Evolutionary conservation across 2,329 filamentous ascomycete species (phyloP).

Genomic region (Fusarium kyushuense): DNA sequence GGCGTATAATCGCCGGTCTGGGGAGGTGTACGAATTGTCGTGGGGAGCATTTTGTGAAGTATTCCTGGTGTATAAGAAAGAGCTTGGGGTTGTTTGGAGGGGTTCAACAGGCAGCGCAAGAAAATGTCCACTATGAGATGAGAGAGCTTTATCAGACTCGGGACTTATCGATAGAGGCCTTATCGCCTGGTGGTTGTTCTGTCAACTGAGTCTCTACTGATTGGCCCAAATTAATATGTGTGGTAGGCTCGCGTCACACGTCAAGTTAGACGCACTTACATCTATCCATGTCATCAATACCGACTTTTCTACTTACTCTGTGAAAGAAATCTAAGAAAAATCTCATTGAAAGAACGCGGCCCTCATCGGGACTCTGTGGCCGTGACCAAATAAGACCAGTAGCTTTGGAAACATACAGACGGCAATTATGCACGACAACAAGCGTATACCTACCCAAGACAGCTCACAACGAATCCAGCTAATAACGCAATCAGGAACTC

Average conservation of each 20-base stretch:
- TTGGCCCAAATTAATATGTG: not conserved
- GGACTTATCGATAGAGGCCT: slow-evolving; percentile 37
- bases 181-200: not conserved
- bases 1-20: slow-evolving; percentile 70
- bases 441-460: slow-evolving; percentile 48
- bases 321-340: not conserved
- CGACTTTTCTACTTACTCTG: not conserved
- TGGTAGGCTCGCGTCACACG: not conserved
- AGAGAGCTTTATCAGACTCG: slow-evolving; percentile 39
- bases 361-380: not conserved
- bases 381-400: not conserved
- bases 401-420: not conserved
- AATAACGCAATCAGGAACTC: slow-evolving; percentile 68
- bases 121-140: slow-evolving; percentile 37
- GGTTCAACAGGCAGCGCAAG: slow-evolving; percentile 41
- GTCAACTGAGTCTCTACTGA: not conserved
- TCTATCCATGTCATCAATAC: not conserved
- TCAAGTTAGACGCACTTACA: not conserved
- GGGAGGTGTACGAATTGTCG: slow-evolving; percentile 69
- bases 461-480: slow-evolving; percentile 12
- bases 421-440: slow-evolving; percentile 51
- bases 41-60: slow-evolving; percentile 57
- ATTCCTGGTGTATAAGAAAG: slow-evolving; percentile 2
- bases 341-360: not conserved
- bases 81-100: slow-evolving; percentile 34